These are phyloP conservation scores for Exidia glandulosa DNA, from an alignment of 768 basidiomycete genomes.

Conservation along the genomic window DNA sequence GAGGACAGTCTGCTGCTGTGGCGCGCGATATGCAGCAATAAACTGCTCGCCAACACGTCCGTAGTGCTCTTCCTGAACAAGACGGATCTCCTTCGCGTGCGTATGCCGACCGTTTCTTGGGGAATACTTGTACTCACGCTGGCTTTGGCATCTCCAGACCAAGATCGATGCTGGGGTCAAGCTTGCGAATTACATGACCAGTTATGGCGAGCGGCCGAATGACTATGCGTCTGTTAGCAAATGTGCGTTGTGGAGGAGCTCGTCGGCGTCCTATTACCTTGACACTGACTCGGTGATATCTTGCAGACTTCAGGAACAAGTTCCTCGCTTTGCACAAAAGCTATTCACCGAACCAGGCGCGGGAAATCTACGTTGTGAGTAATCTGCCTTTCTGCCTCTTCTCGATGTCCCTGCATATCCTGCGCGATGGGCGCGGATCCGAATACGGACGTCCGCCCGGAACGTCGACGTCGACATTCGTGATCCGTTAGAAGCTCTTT, in stretches of 20 bases:
- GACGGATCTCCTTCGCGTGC: conserved; percentile 61
- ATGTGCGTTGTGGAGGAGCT: no score
- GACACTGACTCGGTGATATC: neutral
- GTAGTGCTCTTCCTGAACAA: conserved; percentile 79
- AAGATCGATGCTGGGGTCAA: conserved; percentile 71
- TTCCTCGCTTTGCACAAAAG: conserved; percentile 61
- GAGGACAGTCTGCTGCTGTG: conserved; percentile 73
- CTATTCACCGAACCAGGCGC: conserved; percentile 55
- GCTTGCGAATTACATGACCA: conserved; percentile 54
- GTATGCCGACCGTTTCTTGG: conserved; percentile 25
- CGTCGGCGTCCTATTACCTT: no score
- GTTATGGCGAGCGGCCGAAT: conserved; percentile 66
- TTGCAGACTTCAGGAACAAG: conserved; percentile 59
- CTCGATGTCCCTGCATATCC: no score
- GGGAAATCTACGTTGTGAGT: conserved; percentile 41
- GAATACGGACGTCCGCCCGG: no score
- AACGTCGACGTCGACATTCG: no score
- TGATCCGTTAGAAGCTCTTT: no score
- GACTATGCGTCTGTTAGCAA: conserved; percentile 67
- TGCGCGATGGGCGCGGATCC: no score
- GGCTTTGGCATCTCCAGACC: conserved; percentile 29
- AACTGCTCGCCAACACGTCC: conserved; percentile 59
- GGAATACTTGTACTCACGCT: neutral
- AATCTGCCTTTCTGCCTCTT: conserved; percentile 16
- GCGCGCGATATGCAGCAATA: conserved; percentile 63